Percentiles rank a stretch among this genome's conserved stretches.
Conservation (phyloP, 495 filamentous ascomycete genomes). For the Hyaloscypha variabilis region DNA sequence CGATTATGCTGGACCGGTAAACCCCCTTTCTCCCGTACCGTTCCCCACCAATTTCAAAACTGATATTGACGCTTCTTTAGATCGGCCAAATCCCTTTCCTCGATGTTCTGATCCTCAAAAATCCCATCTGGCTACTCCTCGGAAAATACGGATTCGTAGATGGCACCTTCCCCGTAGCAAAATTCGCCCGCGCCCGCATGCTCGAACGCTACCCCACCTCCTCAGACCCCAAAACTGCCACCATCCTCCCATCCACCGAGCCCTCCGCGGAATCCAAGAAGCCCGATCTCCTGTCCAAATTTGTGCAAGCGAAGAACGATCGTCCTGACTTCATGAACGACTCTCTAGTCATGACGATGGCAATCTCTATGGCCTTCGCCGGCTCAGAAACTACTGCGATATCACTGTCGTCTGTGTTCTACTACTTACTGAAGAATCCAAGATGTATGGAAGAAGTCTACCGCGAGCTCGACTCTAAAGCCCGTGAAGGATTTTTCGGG, state of each 20-base stretch:
- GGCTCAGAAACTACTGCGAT: constrained; percentile 68
- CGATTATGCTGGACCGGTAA: constrained; percentile 63
- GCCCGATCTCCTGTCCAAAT: constrained; percentile 61
- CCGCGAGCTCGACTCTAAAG: constrained; percentile 57
- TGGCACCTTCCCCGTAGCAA: constrained; percentile 62
- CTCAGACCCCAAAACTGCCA: constrained; percentile 22
- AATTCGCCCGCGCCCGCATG: constrained; percentile 60
- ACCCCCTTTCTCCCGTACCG: constrained; percentile 16
- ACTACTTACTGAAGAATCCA: constrained; percentile 62
- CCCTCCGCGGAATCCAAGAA: constrained; percentile 38
- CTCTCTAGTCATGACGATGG: constrained; percentile 64
- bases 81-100: constrained; percentile 65
- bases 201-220: constrained; percentile 49
- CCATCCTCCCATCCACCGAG: constrained; percentile 30
- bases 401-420: constrained; percentile 62
- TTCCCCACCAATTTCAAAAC: constrained; percentile 18
- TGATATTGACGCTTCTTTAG: constrained; percentile 39
- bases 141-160: constrained; percentile 53
- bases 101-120: constrained; percentile 63
- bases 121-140: constrained; percentile 55
- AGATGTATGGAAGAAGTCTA: constrained; percentile 43
- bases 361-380: constrained; percentile 66
- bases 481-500: constrained; percentile 46
- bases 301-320: constrained; percentile 57
- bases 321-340: constrained; percentile 70